Conservation (phyloP, 495 filamentous ascomycete species). For the Cairneyella variabilis region DNA sequence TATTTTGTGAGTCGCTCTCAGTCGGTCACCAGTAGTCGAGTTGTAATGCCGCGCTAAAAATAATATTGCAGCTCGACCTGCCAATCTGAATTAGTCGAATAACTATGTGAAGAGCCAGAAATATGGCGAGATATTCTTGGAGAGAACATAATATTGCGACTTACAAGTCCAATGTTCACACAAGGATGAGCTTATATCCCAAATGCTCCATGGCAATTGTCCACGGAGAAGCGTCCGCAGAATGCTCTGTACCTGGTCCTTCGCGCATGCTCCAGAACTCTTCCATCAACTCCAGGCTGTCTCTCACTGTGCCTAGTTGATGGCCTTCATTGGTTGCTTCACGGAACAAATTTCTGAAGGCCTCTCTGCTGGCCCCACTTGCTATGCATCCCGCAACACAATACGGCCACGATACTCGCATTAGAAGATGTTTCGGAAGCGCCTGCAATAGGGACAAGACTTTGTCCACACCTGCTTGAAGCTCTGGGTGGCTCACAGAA, state of each 20-base stretch:
- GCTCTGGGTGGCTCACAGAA: background rate
- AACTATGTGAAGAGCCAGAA: background rate
- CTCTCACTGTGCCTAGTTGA: background rate
- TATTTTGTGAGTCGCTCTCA: background rate
- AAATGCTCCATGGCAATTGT: conserved; percentile 7
- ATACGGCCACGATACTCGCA: conserved; percentile 5
- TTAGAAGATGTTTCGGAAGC: conserved; percentile 5
- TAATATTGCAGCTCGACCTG: too few species aligned
- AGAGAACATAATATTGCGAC: background rate
- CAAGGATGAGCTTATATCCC: background rate
- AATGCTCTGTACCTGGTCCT: background rate
- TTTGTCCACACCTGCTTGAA: background rate
- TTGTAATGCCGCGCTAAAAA: too few species aligned
- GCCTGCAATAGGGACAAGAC: background rate
- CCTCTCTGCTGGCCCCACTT: background rate
- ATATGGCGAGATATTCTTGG: background rate
- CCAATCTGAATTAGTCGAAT: too few species aligned
- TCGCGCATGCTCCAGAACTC: conserved; percentile 8
- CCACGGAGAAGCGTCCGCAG: background rate
- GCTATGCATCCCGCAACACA: conserved; percentile 11
- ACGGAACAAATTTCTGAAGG: conserved; percentile 1
- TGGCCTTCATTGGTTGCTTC: background rate
- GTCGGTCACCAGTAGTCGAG: background rate
- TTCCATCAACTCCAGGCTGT: conserved; percentile 5
- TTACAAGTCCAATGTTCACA: conserved; percentile 2